Evolutionary conservation across 2,329 filamentous ascomycete species (phyloP).

Genomic region (Nannizzia gypsea): DNA sequence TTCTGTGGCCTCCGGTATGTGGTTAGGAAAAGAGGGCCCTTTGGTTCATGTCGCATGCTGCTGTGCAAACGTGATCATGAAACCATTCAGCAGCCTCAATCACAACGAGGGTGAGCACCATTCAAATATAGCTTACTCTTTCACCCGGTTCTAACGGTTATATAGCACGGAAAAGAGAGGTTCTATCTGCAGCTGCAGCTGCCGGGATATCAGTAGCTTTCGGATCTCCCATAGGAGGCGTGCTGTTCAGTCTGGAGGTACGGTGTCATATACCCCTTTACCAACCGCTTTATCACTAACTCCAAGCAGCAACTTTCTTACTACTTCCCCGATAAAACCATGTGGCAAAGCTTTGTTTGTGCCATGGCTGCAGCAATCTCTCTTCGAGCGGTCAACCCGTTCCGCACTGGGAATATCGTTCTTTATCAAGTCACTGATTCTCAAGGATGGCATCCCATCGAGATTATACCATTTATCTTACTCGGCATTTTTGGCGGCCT

Average conservation of each 20-base stretch:
- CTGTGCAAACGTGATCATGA: constrained; percentile 89
- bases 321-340: constrained; percentile 97
- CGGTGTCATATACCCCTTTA: constrained; percentile 10
- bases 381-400: constrained; percentile 84
- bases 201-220: constrained; percentile 91
- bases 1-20: constrained; percentile 85
- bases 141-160: constrained; percentile 11
- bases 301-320: constrained; percentile 68
- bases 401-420: constrained; percentile 88
- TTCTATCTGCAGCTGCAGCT: constrained; percentile 82
- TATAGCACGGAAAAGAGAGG: constrained; percentile 77
- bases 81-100: constrained; percentile 83
- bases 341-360: constrained; percentile 99
- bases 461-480: constrained; percentile 74
- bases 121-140: background rate
- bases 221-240: constrained; percentile 84
- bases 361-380: constrained; percentile 97
- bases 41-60: constrained; percentile 98
- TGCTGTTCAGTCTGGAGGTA: constrained; percentile 88
- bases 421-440: constrained; percentile 93
- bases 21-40: constrained; percentile 91
- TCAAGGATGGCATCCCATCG: constrained; percentile 85
- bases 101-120: constrained; percentile 54
- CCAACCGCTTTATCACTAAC: constrained; percentile 14
- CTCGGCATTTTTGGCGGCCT: constrained; percentile 85